Conservation (phyloP, 345 rosid species). For the Salix exigua region DNA sequence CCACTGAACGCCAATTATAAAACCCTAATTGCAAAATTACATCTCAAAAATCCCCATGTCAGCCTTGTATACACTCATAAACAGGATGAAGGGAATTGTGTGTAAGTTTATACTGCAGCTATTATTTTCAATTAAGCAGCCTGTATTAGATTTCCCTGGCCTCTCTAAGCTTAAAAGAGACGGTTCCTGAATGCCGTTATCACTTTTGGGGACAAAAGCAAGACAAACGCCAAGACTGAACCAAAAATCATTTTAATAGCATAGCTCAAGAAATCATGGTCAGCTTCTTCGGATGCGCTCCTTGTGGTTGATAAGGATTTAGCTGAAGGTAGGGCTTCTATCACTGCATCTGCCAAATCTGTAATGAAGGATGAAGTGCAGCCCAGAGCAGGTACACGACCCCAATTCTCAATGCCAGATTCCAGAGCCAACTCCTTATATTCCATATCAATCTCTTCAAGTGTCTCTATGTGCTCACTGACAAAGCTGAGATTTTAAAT, state of each 20-base stretch:
- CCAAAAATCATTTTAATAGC: conserved; percentile 66
- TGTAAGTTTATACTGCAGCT: too few species aligned
- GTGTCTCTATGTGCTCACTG: conserved; percentile 93
- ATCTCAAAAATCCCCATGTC: not conserved
- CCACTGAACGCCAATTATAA: not conserved
- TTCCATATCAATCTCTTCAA: conserved; percentile 94
- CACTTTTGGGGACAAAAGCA: conserved; percentile 63
- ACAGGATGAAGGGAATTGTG: too few species aligned
- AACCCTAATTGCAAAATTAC: not conserved
- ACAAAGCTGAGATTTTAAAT: conserved; percentile 56
- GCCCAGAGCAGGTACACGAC: conserved; percentile 80
- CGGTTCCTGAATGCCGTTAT: conserved; percentile 56
- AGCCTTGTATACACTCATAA: not conserved
- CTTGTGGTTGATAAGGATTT: conserved; percentile 40
- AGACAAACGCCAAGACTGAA: conserved; percentile 61
- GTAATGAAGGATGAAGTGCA: conserved; percentile 78
- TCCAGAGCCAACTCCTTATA: conserved; percentile 77
- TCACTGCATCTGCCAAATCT: conserved; percentile 86
- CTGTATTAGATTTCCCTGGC: not conserved
- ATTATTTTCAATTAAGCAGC: not conserved
- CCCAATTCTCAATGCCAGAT: conserved; percentile 92
- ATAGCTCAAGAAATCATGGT: conserved; percentile 45
- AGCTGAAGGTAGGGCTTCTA: conserved; percentile 83
- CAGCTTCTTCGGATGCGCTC: conserved; percentile 38
- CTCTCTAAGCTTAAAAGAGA: conserved; percentile 23